Conservation (phyloP, 179 eudicot species). For the Spinacia oleracea region DNA sequence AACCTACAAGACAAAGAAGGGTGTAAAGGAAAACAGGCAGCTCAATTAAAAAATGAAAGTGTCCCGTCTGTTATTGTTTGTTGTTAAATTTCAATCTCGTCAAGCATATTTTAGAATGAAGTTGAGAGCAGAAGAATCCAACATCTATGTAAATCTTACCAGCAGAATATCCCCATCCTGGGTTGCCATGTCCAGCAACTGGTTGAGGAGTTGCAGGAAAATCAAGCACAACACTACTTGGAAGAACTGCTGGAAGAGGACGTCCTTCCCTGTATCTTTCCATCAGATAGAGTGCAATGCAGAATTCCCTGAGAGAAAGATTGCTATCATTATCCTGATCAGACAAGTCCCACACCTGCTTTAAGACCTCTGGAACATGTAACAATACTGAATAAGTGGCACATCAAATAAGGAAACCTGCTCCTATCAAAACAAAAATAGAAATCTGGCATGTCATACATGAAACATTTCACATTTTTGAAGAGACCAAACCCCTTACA, state of each 20-base stretch:
- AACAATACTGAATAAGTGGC: slow-evolving; percentile 30
- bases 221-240: slow-evolving; percentile 54
- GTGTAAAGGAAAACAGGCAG: neutral
- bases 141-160: slow-evolving; percentile 45
- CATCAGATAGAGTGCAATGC: slow-evolving; percentile 96
- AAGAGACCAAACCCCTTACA: neutral
- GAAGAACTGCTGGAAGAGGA: slow-evolving; percentile 81
- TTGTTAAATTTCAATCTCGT: neutral
- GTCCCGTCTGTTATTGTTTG: neutral
- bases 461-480: slow-evolving; percentile 1
- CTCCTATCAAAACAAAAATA: neutral
- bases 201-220: slow-evolving; percentile 58
- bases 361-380: slow-evolving; percentile 76
- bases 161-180: slow-evolving; percentile 63
- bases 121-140: slow-evolving; percentile 8
- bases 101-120: neutral
- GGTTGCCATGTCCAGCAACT: slow-evolving; percentile 49
- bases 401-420: slow-evolving; percentile 6
- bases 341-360: slow-evolving; percentile 99
- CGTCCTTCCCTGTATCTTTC: slow-evolving; percentile 96
- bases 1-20: slow-evolving; percentile 40
- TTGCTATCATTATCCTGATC: slow-evolving; percentile 99
- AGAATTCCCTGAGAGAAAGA: slow-evolving; percentile 96
- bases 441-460: slow-evolving; percentile 7
- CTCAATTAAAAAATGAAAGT: neutral